Base-by-base conservation (phyloP, 2,329 filamentous ascomycete genomes). In the Pseudocercospora macadamiae region DNA sequence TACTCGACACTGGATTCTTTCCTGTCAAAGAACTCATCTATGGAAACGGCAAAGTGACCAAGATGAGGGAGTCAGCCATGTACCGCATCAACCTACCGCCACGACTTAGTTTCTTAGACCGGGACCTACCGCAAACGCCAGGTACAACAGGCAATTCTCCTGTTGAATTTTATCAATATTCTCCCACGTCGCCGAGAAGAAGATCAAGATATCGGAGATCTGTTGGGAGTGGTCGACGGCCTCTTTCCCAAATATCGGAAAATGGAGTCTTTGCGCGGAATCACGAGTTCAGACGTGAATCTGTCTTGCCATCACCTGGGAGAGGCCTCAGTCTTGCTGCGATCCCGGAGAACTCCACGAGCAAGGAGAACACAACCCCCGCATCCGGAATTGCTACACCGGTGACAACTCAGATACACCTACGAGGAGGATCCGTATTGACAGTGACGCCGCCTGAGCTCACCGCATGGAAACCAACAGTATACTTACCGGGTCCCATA, bases 401-500 rank as follows among this genome's bases (percentile, higher is more conserved):
- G 9, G 51, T 62, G n/a, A 60, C 64, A 44, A 70, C 65, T 9
- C 64, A 68, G 49, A 72, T 74, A 7, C 70, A 71, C 37, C 64
- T 73, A 34, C 67, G 68, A 49, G 71, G 64, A 44, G 71, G 70
- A 26, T 74, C 74, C 5, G 65, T 73, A 10, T 62, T 74, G 25
- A 74, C 72, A 0, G 70, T 75, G 12, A 66, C 66, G 21, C 67
- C 72, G 10, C 72, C 70, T 2, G 74, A 75, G 57, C 53, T 69
- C 14, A 71, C 67, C 3, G 68, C 73, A 23, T 75, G 71, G 70
- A 61, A 70, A 52, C 64, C 66, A 7, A 66, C 70, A 8, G 56
- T 74, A 12, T 79, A 80, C 65, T 59, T 77, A 21, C 75, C 77
- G 32, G 77, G 77, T 8, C 73, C 74, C 1, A 78, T 80, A 51